Evolutionary conservation across 768 basidiomycete species (phyloP).

Genomic region (Hygrophoropsis aurantiaca): DNA sequence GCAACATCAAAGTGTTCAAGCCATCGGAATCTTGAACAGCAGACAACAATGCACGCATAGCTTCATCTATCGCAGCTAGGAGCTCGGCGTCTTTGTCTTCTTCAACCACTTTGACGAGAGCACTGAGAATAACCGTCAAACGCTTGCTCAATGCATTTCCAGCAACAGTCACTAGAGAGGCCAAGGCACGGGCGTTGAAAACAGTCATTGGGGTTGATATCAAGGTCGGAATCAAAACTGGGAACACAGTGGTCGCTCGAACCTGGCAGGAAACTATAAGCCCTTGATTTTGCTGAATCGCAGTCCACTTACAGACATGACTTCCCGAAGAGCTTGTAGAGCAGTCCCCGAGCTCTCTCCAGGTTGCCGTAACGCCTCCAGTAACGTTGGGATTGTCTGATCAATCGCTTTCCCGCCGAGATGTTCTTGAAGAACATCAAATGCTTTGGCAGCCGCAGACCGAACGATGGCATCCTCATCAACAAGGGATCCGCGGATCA

Average conservation of each 20-base stretch:
- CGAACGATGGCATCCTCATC: slow-evolving; percentile 87
- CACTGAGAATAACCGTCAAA: slow-evolving; percentile 71
- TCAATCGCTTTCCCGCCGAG: slow-evolving; percentile 92
- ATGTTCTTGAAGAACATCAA: slow-evolving; percentile 91
- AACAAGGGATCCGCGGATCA: slow-evolving; percentile 82
- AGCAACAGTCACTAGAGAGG: slow-evolving; percentile 90
- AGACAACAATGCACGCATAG: slow-evolving; percentile 68
- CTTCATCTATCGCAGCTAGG: slow-evolving; percentile 66
- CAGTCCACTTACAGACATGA: slow-evolving; percentile 74
- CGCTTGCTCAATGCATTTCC: slow-evolving; percentile 87
- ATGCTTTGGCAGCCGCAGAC: slow-evolving; percentile 82
- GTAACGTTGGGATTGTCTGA: slow-evolving; percentile 90
- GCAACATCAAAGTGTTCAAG: slow-evolving; percentile 84
- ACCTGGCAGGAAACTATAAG: slow-evolving; percentile 49
- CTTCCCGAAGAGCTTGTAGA: slow-evolving; percentile 87
- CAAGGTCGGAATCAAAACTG: slow-evolving; percentile 91
- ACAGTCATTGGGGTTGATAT: slow-evolving; percentile 88
- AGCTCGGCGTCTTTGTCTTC: slow-evolving; percentile 70
- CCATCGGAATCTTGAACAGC: slow-evolving; percentile 88
- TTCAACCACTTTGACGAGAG: slow-evolving; percentile 79
- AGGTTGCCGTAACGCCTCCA: slow-evolving; percentile 91
- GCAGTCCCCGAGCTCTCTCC: slow-evolving; percentile 96
- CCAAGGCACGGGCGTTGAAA: slow-evolving; percentile 92
- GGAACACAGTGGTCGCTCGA: slow-evolving; percentile 94
- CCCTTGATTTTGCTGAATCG: not conserved